Percentiles rank a stretch among this genome's conserved stretches.
phyloP scores from a whole-genome alignment of 1,284 basidiomycete species.

The Anthracocystis walkeri region DNA sequence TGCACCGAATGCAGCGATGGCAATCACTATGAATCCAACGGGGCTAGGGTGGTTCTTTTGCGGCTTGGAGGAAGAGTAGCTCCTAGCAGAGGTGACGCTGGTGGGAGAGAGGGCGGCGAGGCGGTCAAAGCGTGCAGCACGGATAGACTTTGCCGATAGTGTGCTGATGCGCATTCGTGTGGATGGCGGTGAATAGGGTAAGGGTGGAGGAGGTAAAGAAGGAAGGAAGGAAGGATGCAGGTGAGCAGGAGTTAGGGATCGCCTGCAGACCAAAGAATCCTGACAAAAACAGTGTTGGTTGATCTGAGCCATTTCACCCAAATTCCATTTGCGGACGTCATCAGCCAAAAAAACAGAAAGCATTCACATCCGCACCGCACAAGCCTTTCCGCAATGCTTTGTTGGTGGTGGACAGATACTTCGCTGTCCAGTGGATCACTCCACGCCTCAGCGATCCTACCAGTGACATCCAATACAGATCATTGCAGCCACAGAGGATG shows the following conservation, averaged over 20 bases:
- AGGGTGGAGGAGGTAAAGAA: neutral
- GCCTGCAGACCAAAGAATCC: neutral
- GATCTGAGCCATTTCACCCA: neutral
- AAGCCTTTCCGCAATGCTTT: slow-evolving; percentile 3
- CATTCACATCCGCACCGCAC: neutral
- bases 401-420: neutral
- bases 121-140: slow-evolving; percentile 37
- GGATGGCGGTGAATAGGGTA: neutral
- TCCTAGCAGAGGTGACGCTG: slow-evolving; percentile 9
- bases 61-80: slow-evolving; percentile 29
- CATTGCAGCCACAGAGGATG: neutral
- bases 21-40: slow-evolving; percentile 55
- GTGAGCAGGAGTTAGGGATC: slow-evolving; percentile 4
- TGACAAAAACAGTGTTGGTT: no score
- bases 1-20: slow-evolving; percentile 55
- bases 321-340: slow-evolving; percentile 1
- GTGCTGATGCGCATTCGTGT: slow-evolving; percentile 35
- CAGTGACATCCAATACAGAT: neutral
- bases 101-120: slow-evolving; percentile 11
- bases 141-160: slow-evolving; percentile 15
- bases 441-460: no score
- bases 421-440: neutral
- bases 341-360: neutral
- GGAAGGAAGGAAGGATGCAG: neutral
- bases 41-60: slow-evolving; percentile 55